A percentile compares a stretch with the other conserved stretches of the same genome.
These are phyloP conservation scores for Aspergillus quadrilineatus DNA, from an alignment of 2,329 filamentous ascomycete species.

Conservation along the genomic window DNA sequence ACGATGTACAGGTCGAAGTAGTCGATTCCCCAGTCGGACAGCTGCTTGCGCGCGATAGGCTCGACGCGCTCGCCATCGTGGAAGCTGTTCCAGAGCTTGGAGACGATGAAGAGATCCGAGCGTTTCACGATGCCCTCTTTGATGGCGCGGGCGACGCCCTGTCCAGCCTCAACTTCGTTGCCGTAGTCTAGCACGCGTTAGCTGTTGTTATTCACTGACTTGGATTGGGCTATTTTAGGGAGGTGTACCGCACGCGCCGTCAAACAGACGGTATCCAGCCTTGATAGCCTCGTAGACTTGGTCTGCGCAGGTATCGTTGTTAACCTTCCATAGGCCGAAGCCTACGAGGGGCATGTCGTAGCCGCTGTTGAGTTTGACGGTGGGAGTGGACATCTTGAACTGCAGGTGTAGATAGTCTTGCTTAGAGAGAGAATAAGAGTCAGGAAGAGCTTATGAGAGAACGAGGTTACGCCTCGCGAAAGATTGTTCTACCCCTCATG, in stretches of 20 bases:
- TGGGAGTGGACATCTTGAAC: slow-evolving; percentile 16
- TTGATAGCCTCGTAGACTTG: slow-evolving; percentile 72
- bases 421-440: slow-evolving; percentile 2
- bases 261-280: slow-evolving; percentile 60
- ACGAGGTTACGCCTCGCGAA: background rate
- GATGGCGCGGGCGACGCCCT: slow-evolving; percentile 76
- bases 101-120: slow-evolving; percentile 86
- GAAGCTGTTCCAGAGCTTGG: slow-evolving; percentile 92
- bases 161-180: slow-evolving; percentile 74
- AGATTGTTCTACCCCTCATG: slow-evolving; percentile 1
- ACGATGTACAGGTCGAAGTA: slow-evolving; percentile 90
- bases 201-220: background rate
- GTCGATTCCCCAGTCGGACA: slow-evolving; percentile 78
- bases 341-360: slow-evolving; percentile 45
- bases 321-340: slow-evolving; percentile 74
- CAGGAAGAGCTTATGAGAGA: background rate
- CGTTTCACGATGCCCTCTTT: slow-evolving; percentile 78
- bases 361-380: slow-evolving; percentile 28
- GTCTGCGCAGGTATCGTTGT: slow-evolving; percentile 69
- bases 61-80: slow-evolving; percentile 76
- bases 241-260: slow-evolving; percentile 57
- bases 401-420: background rate
- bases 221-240: background rate
- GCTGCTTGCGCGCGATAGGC: slow-evolving; percentile 72
- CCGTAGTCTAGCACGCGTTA: slow-evolving; percentile 66